Percentiles rank a stretch among this genome's conserved stretches.
phyloP scores from a whole-genome alignment of 2,329 filamentous ascomycete species.

The Talaromyces rugulosus region DNA sequence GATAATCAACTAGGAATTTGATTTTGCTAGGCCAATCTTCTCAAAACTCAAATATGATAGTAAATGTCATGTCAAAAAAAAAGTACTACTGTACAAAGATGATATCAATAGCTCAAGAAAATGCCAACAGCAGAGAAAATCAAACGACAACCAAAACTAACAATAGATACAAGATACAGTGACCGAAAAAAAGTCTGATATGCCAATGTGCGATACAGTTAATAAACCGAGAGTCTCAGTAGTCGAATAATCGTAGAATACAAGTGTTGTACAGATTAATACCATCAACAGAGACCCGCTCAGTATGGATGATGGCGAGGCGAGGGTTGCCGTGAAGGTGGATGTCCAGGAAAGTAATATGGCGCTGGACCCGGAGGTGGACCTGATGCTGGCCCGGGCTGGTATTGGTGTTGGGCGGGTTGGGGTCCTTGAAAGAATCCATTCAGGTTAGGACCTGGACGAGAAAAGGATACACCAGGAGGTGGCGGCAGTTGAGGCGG shows the following conservation, averaged over 20 bases:
- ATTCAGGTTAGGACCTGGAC: conserved; percentile 22
- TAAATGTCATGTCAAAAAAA: background rate
- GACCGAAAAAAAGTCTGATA: background rate
- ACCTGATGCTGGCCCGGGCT: conserved; percentile 7
- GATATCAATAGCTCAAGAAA: background rate
- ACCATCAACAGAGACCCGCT: background rate
- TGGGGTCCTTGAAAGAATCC: conserved; percentile 9
- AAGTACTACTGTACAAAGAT: background rate
- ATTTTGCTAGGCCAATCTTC: background rate
- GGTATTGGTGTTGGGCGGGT: conserved; percentile 21
- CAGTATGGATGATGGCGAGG: background rate
- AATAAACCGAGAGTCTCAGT: background rate
- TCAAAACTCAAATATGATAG: background rate
- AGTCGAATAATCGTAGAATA: background rate
- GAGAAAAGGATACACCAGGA: conserved; percentile 34
- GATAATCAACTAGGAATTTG: background rate
- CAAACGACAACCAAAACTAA: background rate
- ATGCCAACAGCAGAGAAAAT: background rate
- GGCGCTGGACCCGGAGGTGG: background rate
- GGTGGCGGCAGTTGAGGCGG: conserved; percentile 38
- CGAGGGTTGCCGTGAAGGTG: background rate
- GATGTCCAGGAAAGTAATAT: conserved; percentile 1
- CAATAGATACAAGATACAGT: background rate
- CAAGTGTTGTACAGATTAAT: background rate
- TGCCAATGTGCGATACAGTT: background rate